Base-by-base conservation (phyloP, 345 rosid genomes). In the Eucalyptus erythrocorys region DNA sequence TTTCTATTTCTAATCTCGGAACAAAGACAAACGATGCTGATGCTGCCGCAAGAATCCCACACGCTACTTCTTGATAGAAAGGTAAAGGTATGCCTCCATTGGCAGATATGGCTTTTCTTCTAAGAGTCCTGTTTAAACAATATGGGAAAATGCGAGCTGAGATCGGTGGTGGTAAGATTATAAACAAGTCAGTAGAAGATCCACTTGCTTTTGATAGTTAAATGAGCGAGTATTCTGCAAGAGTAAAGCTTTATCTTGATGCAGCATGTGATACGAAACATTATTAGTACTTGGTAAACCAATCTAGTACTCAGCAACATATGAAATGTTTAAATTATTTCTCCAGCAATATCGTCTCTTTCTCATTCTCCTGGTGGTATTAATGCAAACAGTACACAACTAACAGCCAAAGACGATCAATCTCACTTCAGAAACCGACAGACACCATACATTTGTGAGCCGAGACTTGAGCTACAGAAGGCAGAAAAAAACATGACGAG, bases 301-400 rank as follows among this genome's bases (percentile, higher is more conserved):
- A 37, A 37, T 34, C 82, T 37, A 6, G 4, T 37, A 71, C 0
- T 71, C 43, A 0, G 80, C 82, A 37, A 71, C 45, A 37, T 19
- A 71, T 37, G 26, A 0, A 71, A 9, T 71, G 45, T 71, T 4
- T 3, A 37, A 71, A 40, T 76, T 21, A 76, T 76, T 21, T 76
- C 10, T 21, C 82, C 0, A 0, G 13, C 21, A 40, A 68, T 34
- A 5, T 16, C 24, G 14, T 37, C 14, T 37, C 12, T 21, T 76
- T 76, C 47, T 21, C 47, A 37, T 76, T 76, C 47, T 76, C 47
- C 42, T 21, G 27, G 27, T 37, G 47, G 47, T 21, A 5, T 19
- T 37, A 40, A 76, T 21, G 82, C 82, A 21, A 37, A 47, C 82
- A 19, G 27, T 37, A 76, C 82, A 37, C 47, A 37, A 40, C 82